Conservation (phyloP, 2,329 filamentous ascomycete species). For the Chalara sp. region DNA sequence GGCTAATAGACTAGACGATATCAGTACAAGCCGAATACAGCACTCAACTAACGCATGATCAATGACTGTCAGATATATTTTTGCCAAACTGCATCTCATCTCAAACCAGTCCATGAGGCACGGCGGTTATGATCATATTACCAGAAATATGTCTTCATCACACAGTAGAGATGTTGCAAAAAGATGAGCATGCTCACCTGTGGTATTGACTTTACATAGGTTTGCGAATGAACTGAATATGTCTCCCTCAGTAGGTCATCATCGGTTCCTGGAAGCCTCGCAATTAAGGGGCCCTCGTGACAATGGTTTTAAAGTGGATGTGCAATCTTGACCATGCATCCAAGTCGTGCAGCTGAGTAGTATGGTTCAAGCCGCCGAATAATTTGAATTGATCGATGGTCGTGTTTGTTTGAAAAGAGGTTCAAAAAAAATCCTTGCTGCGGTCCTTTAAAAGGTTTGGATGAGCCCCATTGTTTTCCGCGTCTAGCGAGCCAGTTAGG, state of each 20-base stretch:
- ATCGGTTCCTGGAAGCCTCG: conserved; percentile 57
- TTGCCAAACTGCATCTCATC: background rate
- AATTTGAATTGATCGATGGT: conserved; percentile 64
- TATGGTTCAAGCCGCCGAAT: conserved; percentile 53
- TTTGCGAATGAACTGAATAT: conserved; percentile 20
- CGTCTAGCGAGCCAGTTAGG: conserved; percentile 23
- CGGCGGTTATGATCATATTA: conserved; percentile 34
- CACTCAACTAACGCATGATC: background rate
- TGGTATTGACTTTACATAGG: background rate
- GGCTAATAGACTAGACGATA: too few relatives aligned
- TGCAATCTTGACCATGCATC: conserved; percentile 63
- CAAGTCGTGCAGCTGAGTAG: conserved; percentile 64
- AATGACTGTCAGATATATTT: background rate
- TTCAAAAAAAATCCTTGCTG: conserved; percentile 22
- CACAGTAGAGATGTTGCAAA: conserved; percentile 1
- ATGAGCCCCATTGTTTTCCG: too few relatives aligned
- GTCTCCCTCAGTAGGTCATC: conserved; percentile 63
- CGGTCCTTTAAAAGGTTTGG: background rate
- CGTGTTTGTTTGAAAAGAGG: conserved; percentile 41
- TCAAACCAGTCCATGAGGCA: conserved; percentile 5
- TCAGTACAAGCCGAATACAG: too few relatives aligned
- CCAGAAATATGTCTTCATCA: conserved; percentile 34
- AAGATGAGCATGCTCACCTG: background rate
- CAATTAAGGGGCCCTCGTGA: conserved; percentile 56
- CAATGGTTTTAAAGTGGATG: conserved; percentile 76